A percentile compares a stretch with the other conserved stretches of the same genome.
phyloP scores from a whole-genome alignment of 768 basidiomycete genomes.

The Tricholoma matsutake region DNA sequence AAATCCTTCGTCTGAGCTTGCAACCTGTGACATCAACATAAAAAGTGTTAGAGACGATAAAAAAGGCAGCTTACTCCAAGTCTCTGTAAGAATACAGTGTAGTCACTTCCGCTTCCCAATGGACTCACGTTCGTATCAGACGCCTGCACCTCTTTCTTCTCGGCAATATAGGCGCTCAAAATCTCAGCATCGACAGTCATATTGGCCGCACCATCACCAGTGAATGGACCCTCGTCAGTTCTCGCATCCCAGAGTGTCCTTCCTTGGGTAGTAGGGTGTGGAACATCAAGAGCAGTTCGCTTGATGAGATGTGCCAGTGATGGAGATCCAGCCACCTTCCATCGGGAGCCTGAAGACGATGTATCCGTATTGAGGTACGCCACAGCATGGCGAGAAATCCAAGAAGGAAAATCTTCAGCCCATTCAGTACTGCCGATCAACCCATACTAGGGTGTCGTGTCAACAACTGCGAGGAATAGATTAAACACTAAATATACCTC shows the following conservation, averaged over 20 bases:
- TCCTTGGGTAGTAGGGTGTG: conserved; percentile 64
- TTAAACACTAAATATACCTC: conserved; percentile 42
- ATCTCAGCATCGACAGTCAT: conserved; percentile 40
- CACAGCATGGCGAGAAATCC: conserved; percentile 77
- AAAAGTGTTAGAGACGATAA: not conserved
- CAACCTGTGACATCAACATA: conserved; percentile 26
- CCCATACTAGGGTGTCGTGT: conserved; percentile 40
- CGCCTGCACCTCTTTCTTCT: conserved; percentile 28
- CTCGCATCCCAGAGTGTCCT: conserved; percentile 80
- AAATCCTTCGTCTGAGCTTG: conserved; percentile 45
- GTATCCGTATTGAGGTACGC: conserved; percentile 85
- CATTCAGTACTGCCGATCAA: conserved; percentile 88
- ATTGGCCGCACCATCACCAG: conserved; percentile 17
- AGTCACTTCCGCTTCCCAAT: conserved; percentile 89
- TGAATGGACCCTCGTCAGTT: conserved; percentile 55
- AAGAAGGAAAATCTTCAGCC: conserved; percentile 87
- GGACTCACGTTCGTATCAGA: conserved; percentile 47
- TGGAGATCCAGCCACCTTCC: conserved; percentile 62
- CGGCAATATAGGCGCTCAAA: conserved; percentile 35
- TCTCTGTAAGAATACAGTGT: conserved; percentile 86
- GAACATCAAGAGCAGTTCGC: conserved; percentile 62
- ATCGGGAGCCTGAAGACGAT: conserved; percentile 61
- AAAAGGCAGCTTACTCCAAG: conserved; percentile 37
- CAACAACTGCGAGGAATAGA: not conserved
- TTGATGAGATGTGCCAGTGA: conserved; percentile 78